Evolutionary conservation across 1,139 yeast species (phyloP), one percentile per base, ranked within the genome.

Genomic region (Spencermartinsiella ligniputridi): DNA sequence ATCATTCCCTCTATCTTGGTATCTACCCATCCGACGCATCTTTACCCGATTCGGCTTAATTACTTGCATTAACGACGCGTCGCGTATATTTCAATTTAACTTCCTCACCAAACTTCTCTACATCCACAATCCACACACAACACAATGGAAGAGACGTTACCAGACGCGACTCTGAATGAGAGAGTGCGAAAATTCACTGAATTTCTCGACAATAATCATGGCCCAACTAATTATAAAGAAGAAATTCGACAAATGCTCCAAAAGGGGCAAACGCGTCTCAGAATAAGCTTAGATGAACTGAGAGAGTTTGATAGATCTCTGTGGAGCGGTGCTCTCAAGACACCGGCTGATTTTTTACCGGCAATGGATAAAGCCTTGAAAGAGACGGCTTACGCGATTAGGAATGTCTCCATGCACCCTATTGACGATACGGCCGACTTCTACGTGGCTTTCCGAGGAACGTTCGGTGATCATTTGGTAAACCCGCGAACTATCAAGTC

Each of bases 401-500:
- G 67, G 24, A 69, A 69, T 42, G 64, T 64, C 3, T 65, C 71
- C 39, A 51, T 57, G 2, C 68, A 64, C 45, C 72, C 73, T 21
- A 67, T 82, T 38, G 81, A 76, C 48, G 80, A 78, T 41, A 76
- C 78, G 53, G 83, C 82, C 50, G 79, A 76, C 49, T 87, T 84
- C 61, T 83, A 84, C 57, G 69, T 92, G 13, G 84, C 94, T 0
- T 89, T 92, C 67, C 79, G 78, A 56, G 99, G 99, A 39, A 82
- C 97, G 0, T 89, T 92, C 64, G 98, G 98, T 45, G 79, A 81
- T 47, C 90, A 89, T 60, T 77, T 84, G 46, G 81, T 90, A 25
- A 84, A 90, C 17, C 97, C 99, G 21, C 76, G 98, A 61, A 81
- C 96, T 2, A 79, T 94, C 50, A 79, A 82, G 50, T 83, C 97